These are phyloP conservation scores for Paratinospora sagittata DNA, from an alignment of 164 flowering plant species.

Conservation along the genomic window DNA sequence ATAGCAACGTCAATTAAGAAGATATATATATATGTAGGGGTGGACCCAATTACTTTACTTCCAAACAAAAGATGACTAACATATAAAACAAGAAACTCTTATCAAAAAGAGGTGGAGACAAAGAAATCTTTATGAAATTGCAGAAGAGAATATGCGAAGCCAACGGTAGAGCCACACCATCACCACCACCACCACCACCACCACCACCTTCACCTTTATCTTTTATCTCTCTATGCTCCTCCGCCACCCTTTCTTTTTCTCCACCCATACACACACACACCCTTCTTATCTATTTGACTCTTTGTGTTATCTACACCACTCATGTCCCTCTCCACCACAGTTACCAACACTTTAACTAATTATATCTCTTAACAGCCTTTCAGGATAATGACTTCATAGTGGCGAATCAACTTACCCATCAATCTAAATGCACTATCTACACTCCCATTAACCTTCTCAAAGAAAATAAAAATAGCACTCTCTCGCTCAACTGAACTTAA, in stretches of 20 bases:
- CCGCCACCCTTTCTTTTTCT: no score
- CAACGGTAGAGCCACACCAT: no score
- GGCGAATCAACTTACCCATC: background rate
- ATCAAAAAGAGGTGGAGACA: conserved; percentile 2
- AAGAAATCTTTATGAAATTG: conserved; percentile 5
- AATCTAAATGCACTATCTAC: background rate
- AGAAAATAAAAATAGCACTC: no score
- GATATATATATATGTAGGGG: no score
- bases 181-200: no score
- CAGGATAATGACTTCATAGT: background rate
- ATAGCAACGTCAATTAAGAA: no score
- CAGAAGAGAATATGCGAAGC: conserved; percentile 9
- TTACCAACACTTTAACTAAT: background rate
- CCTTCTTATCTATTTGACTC: background rate
- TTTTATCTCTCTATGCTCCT: background rate
- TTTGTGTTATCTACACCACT: background rate
- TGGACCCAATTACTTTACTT: background rate
- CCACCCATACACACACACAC: no score
- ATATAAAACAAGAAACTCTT: background rate
- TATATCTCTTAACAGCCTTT: background rate
- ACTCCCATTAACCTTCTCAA: no score
- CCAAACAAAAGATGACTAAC: background rate
- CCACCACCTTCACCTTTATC: no score
- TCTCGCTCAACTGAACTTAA: no score
- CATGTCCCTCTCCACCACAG: conserved; percentile 1